Evolutionary conservation across 495 filamentous ascomycete species (phyloP).

Genomic region (Penicillium egyptiacum): DNA sequence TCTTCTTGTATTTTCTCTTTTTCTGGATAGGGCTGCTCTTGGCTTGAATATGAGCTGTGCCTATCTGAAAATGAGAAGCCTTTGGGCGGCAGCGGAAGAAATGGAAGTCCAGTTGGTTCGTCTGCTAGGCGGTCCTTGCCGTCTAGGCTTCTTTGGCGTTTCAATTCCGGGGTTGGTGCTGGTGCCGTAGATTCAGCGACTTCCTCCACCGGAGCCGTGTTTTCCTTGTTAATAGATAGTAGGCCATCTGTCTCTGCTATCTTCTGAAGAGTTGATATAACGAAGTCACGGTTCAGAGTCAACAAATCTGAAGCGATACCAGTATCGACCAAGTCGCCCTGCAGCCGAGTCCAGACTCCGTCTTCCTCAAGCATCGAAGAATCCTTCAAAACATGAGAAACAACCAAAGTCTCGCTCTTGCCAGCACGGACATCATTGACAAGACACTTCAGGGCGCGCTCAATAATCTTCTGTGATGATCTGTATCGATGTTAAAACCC

Average conservation of each 20-base stretch:
- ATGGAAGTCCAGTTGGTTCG: conserved; percentile 2
- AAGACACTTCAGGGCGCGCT: conserved; percentile 8
- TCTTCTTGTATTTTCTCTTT: conserved; percentile 8
- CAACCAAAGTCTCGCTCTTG: conserved; percentile 2
- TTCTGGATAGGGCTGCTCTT: background rate
- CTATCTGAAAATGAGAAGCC: conserved; percentile 8
- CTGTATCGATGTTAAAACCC: conserved; percentile 9
- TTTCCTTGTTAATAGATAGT: conserved; percentile 1
- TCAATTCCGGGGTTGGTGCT: background rate
- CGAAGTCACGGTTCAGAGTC: conserved; percentile 15
- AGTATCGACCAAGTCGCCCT: conserved; percentile 9
- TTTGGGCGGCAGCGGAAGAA: background rate
- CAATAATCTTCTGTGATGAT: conserved; percentile 19
- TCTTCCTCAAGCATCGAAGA: conserved; percentile 4
- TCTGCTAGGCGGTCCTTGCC: background rate
- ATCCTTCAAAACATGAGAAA: conserved; percentile 9
- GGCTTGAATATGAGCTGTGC: background rate
- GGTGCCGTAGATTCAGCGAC: background rate
- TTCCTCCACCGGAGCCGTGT: background rate
- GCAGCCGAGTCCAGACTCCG: conserved; percentile 17
- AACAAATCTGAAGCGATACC: conserved; percentile 16
- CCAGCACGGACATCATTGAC: conserved; percentile 14
- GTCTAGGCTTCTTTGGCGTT: background rate
- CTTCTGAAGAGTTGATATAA: conserved; percentile 13
- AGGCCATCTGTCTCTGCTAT: conserved; percentile 14